Base-by-base conservation (phyloP, 2,329 filamentous ascomycete genomes). In the Onygena corvina region DNA sequence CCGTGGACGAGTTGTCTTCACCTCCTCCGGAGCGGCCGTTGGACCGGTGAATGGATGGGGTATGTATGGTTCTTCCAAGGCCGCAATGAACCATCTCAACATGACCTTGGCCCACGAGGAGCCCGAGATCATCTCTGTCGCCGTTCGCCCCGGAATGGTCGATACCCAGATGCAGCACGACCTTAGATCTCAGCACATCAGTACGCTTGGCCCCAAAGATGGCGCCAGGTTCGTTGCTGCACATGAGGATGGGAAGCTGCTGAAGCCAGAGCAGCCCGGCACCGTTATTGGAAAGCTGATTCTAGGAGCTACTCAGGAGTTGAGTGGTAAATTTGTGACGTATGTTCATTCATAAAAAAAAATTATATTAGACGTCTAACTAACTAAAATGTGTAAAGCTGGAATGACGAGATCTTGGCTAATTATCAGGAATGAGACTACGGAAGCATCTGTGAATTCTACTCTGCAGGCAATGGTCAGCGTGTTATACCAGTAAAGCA, bases 141-240 rank as follows among this genome's bases (percentile, higher is more conserved):
- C 85, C 0, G 71, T 95, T 29, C 74, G 81, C 3, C 89, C 89
- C 0, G 89, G 89, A 2, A 79, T 85, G 40, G 83, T 93, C 5
- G 84, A 94, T 61, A 95, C 89, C 0, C 83, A 83, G 47, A 95
- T 95, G 89, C 89, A 94, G 64, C 75, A 75, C n/a, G 76, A 84
- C 50, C 77, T 98, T 50, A 74, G 92, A 46, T 81, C 88, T 42
- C 72, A 69, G 23, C 67, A 67, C 12, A 79, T 86, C 75, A 75
- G 77, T 55, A 48, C 51, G 6, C 48, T 56, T 23, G 53, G 53
- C 6, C 67, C 67, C 16, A 71, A 73, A 47, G 76, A 81, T 56
- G 71, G 71, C 20, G 65, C 70, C 14, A 80, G 76, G 58, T 96
- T 96, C 59, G 71, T 78, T 9, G 71, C 77, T 1, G 74, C 84